A percentile compares a stretch with the other conserved stretches of the same genome.
phyloP scores from a whole-genome alignment of 345 rosid species.

The Combretum micranthum region DNA sequence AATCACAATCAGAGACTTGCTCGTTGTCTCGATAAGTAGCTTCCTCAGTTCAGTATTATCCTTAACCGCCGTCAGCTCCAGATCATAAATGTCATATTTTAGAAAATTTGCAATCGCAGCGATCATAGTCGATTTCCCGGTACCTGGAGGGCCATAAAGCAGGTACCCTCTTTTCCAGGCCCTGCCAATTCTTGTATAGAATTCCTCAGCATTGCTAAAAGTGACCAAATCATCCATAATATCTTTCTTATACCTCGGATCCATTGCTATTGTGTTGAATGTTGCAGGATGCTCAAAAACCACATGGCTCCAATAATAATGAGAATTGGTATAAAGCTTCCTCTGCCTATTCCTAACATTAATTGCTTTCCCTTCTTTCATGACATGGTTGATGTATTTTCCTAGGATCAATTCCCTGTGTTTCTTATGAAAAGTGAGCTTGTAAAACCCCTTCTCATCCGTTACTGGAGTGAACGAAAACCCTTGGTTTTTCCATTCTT shows the following conservation, averaged over 20 bases:
- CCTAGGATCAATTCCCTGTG: constrained; percentile 1
- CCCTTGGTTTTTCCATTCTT: neutral
- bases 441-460: neutral
- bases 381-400: neutral
- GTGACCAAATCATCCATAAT: constrained; percentile 2
- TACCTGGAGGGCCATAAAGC: constrained; percentile 12
- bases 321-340: neutral
- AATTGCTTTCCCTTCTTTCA: neutral
- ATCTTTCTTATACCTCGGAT: constrained; percentile 1
- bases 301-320: constrained; percentile 8
- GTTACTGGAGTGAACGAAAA: neutral
- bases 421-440: neutral
- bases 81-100: constrained; percentile 7
- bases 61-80: constrained; percentile 11
- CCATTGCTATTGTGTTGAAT: constrained; percentile 11
- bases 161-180: constrained; percentile 13
- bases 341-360: neutral
- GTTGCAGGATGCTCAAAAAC: constrained; percentile 10
- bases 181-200: constrained; percentile 8
- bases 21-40: constrained; percentile 7
- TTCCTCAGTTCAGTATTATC: constrained; percentile 9
- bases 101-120: constrained; percentile 12
- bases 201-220: neutral
- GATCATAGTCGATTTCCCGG: constrained; percentile 13
- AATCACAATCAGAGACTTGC: constrained; percentile 14